Evolutionary conservation across 139 green algal genomes (phyloP).

Genomic region (Picochlorum sp.): DNA sequence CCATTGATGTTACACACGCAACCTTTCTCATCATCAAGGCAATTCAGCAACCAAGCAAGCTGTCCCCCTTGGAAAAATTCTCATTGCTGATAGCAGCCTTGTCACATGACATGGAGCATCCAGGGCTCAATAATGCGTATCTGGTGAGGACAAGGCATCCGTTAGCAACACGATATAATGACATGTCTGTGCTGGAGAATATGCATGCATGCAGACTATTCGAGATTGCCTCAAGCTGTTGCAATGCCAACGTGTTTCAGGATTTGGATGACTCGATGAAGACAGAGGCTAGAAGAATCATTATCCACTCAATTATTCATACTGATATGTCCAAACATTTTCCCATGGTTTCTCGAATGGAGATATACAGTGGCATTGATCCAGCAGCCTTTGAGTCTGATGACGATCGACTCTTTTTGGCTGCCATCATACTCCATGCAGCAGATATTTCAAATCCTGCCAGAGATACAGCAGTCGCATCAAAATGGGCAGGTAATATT

Average conservation of each 20-base stretch:
- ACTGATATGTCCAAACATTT: constrained; percentile 69
- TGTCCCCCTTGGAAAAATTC: constrained; percentile 39
- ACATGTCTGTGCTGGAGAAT: constrained; percentile 54
- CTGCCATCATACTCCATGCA: constrained; percentile 50
- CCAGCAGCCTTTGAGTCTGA: constrained; percentile 5
- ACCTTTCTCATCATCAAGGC: constrained; percentile 36
- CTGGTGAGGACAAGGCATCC: constrained; percentile 36
- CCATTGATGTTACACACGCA: constrained; percentile 49
- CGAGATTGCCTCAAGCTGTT: constrained; percentile 21
- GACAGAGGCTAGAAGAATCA: constrained; percentile 35
- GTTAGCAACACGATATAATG: constrained; percentile 57
- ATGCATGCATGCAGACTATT: constrained; percentile 42
- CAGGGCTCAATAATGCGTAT: constrained; percentile 55
- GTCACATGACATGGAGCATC: constrained; percentile 59
- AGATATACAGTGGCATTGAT: not conserved
- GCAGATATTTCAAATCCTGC: constrained; percentile 60
- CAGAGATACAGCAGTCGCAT: constrained; percentile 24
- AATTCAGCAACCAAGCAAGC: not conserved
- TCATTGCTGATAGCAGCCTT: constrained; percentile 51
- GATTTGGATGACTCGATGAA: constrained; percentile 31
- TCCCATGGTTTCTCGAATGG: constrained; percentile 48
- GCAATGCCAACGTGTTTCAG: constrained; percentile 28
- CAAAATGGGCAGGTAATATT: constrained; percentile 43
- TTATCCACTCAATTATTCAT: constrained; percentile 52
- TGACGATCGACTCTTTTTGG: constrained; percentile 51